These are phyloP conservation scores for Talaromyces sp. DNA, from an alignment of 2,329 filamentous ascomycete genomes.

Conservation along the genomic window DNA sequence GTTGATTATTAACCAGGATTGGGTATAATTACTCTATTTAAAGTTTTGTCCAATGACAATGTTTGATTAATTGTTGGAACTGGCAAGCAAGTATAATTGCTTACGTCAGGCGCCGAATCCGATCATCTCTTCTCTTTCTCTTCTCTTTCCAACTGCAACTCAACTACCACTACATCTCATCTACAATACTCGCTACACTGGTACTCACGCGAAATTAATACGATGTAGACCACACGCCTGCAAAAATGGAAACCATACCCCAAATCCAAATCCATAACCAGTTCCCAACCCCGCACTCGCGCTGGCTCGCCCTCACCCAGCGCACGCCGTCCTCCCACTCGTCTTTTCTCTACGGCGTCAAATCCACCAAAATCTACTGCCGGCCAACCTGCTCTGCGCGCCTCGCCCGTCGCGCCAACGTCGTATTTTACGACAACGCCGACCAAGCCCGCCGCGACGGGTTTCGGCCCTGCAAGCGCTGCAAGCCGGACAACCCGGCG, in stretches of 20 bases:
- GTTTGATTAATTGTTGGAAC: no score
- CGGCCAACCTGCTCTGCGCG: slow-evolving; percentile 52
- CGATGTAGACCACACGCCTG: neutral
- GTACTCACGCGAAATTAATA: no score
- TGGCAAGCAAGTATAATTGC: neutral
- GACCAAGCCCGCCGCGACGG: slow-evolving; percentile 45
- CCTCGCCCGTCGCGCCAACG: slow-evolving; percentile 50
- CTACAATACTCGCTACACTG: neutral
- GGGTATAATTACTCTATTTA: no score
- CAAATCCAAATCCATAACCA: neutral
- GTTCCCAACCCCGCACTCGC: slow-evolving; percentile 9
- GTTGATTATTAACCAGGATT: no score
- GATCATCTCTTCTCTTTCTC: neutral
- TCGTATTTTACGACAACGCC: slow-evolving; percentile 49
- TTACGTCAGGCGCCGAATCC: neutral
- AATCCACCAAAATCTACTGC: slow-evolving; percentile 53
- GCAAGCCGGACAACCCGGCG: slow-evolving; percentile 40
- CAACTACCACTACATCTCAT: neutral
- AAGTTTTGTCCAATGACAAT: no score
- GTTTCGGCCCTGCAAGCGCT: slow-evolving; percentile 53
- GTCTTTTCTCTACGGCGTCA: slow-evolving; percentile 52
- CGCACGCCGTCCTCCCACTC: slow-evolving; percentile 39
- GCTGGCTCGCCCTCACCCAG: slow-evolving; percentile 41
- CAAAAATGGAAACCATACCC: neutral
- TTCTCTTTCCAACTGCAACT: neutral